These are phyloP conservation scores for Larix sibirica DNA, from an alignment of 83 land plant genomes.

Conservation along the genomic window DNA sequence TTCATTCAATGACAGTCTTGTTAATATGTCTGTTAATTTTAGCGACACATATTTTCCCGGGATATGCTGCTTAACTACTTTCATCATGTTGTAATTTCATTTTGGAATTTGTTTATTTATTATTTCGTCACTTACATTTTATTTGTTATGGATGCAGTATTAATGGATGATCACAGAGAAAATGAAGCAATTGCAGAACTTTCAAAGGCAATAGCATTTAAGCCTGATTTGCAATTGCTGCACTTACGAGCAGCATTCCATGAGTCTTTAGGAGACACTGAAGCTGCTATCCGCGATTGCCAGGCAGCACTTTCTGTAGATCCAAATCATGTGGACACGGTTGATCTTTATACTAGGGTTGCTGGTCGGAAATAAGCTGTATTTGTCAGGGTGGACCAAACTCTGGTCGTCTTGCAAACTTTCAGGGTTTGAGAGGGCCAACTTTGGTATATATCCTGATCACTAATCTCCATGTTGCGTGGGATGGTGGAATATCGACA, in stretches of 20 bases:
- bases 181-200: constrained; percentile 89
- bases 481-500: neutral
- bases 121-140: neutral
- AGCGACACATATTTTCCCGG: neutral
- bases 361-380: constrained; percentile 12
- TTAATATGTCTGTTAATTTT: neutral
- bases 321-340: constrained; percentile 71
- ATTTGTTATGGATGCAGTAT: constrained; percentile 50
- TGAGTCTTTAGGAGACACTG: constrained; percentile 81
- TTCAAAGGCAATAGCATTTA: constrained; percentile 81
- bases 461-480: constrained; percentile 2
- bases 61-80: neutral
- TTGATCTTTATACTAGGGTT: constrained; percentile 65
- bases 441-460: neutral
- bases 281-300: constrained; percentile 75
- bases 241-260: constrained; percentile 92
- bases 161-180: constrained; percentile 95
- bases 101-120: neutral
- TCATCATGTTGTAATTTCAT: neutral
- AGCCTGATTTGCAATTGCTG: constrained; percentile 89
- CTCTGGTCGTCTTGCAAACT: constrained; percentile 7
- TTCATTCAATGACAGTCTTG: neutral
- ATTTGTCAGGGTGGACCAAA: constrained; percentile 7
- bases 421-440: constrained; percentile 6
- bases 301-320: constrained; percentile 94